phyloP scores from a whole-genome alignment of 805 yeast genomes.

The Candida maesae region DNA sequence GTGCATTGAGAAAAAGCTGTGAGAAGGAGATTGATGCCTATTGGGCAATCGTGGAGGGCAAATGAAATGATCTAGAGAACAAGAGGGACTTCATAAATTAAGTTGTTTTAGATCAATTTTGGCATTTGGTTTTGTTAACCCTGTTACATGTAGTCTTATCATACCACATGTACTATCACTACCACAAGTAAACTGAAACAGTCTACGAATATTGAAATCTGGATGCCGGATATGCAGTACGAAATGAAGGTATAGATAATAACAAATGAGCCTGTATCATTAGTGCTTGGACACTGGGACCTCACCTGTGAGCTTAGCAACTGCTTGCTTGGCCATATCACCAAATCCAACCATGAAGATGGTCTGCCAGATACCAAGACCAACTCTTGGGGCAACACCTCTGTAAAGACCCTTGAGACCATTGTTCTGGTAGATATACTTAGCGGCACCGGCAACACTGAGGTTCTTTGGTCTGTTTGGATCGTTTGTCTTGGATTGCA shows the following conservation, averaged over 20 bases:
- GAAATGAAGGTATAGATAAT: no score
- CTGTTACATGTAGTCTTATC: no score
- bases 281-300: conserved; percentile 34
- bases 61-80: no score
- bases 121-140: no score
- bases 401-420: conserved; percentile 90
- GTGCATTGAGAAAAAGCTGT: conserved; percentile 49
- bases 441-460: conserved; percentile 70
- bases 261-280: no score
- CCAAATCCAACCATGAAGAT: conserved; percentile 98
- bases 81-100: no score
- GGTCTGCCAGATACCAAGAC: conserved; percentile 97
- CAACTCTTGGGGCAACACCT: conserved; percentile 97
- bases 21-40: conserved; percentile 42
- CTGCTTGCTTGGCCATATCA: conserved; percentile 79
- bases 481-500: conserved; percentile 93
- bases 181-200: no score
- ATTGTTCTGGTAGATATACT: conserved; percentile 75
- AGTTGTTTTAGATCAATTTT: no score
- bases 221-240: no score
- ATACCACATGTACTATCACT: no score
- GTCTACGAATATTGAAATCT: no score
- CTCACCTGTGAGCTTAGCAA: conserved; percentile 60
- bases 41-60: conserved; percentile 24
- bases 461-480: conserved; percentile 94